Evolutionary conservation across 257 asterid species (phyloP), one percentile per base, ranked within the genome.

Genomic region (Striga asiatica): DNA sequence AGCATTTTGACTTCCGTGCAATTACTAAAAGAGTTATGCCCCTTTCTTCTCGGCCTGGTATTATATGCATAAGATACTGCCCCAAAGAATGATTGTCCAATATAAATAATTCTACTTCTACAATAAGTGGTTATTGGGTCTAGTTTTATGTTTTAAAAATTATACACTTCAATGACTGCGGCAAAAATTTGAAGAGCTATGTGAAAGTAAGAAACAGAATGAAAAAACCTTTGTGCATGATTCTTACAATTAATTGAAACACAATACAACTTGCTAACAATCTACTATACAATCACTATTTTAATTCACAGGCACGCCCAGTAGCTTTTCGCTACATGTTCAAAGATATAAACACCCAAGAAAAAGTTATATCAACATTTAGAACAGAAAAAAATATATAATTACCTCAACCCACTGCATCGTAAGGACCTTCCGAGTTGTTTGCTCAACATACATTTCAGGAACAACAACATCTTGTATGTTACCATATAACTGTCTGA

Each of bases 331-430:
- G 48, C 29, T 27, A 24, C 34, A 28, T 41, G 10, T 24, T 3
- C 46, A 8, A 6, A 55, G 34, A 25, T 35, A 32, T 20, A 39
- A 16, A 39, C 17, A 21, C 38, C 31, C 16, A 56, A 28, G 54
- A 45, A 65, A 65, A 12, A 6, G 11, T 32, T 39, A 54, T 19
- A 27, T 23, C 56, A 9, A 19, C 27, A 18, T 60, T 29, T 51
- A 56, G 19, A 49, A 55, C 49, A 58, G 29, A 60, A 45, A 6
- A 38, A 6, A 43, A 22, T n/a, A n/a, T n/a, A n/a, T 67, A 47
- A 64, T 49, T 80, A 91, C 98, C 98, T 91, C 96, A 57, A 91
- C 52, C 96, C 98, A 84, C 62, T 87, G 73, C 98, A 91, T 91
- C 71, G 81, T 72, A 57, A 91, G 93, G 76, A 91, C 87, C 72